phyloP scores from a whole-genome alignment of 1,139 yeast genomes.

The Kurtzmaniella quercitrusa region DNA sequence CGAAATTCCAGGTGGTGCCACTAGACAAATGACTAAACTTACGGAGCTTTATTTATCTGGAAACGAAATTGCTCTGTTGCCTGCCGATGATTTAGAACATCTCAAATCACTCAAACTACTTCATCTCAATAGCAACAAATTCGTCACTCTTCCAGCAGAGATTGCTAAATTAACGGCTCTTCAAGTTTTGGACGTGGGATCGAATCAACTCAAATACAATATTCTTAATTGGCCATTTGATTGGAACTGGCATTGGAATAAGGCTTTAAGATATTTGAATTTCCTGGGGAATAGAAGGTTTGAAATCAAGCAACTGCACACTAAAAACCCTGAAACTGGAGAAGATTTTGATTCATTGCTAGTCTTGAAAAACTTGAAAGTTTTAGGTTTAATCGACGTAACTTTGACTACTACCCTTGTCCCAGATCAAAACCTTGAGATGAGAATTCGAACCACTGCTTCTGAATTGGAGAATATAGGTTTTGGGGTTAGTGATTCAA shows the following conservation, averaged over 20 bases:
- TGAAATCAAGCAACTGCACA: conserved; percentile 69
- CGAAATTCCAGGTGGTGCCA: conserved; percentile 75
- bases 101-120: conserved; percentile 57
- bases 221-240: conserved; percentile 94
- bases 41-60: conserved; percentile 80
- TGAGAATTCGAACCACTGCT: conserved; percentile 91
- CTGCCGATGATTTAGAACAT: conserved; percentile 77
- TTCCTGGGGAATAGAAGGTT: conserved; percentile 90
- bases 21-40: conserved; percentile 53
- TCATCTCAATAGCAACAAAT: conserved; percentile 76
- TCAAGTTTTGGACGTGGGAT: conserved; percentile 82
- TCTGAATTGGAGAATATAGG: conserved; percentile 74
- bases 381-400: conserved; percentile 90
- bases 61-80: conserved; percentile 70
- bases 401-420: conserved; percentile 80
- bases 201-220: conserved; percentile 85
- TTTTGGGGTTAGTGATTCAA: conserved; percentile 87
- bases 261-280: conserved; percentile 71
- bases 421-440: conserved; percentile 82
- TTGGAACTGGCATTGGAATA: conserved; percentile 95
- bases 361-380: conserved; percentile 63
- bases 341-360: conserved; percentile 73
- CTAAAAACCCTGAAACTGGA: conserved; percentile 41
- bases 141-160: conserved; percentile 88
- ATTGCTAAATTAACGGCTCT: conserved; percentile 63